Base-by-base conservation (phyloP, 768 basidiomycete genomes). In the Lenzites betulinus region DNA sequence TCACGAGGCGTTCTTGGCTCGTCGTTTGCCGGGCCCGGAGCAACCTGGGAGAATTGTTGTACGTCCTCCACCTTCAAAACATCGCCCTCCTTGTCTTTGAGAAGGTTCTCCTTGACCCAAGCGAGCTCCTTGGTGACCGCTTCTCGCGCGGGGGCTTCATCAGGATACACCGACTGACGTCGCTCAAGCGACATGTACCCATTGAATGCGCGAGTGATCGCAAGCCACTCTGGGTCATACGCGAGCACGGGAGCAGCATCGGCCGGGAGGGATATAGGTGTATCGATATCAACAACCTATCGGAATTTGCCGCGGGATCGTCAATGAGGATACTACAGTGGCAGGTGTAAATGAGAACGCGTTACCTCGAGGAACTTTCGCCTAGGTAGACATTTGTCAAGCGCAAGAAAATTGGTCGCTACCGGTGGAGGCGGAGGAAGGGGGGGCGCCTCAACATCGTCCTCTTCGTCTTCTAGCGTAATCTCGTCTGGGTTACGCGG, bases 181-280 rank as follows among this genome's bases (percentile, higher is more conserved):
- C 69, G 76, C 4, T 70, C 66, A 6, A 81, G 80, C 2, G 90
- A 87, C 62, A 98, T 81, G 75, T 82, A 89, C 0, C 88, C 87
- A 61, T 93, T 84, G 65, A 95, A 90, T 0, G 93, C 93, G 7
- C 92, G 89, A 5, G 86, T 87, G 68, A 99, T 93, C 0, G 94
- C 95, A 48, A 98, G 85, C 97, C 97, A 99, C 70, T 93, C 87
- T 0, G 88, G 87, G 68, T 98, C 95, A 73, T 84, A 97, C 15
- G 82, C 80, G 20, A 98, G 68, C 0, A 60, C 63, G 5, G 82
- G 80, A 9, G 62, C 53, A 39, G 58, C 30, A 16, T 30, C 2
- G 33, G 48, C 16, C 7, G 26, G 12, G 49, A 39, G 33, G 12
- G 46, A 41, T 51, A 65, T 62, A 1, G 71, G 60, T 44, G 67